Evolutionary conservation across 768 basidiomycete species (phyloP).

Genomic region (Lentinula sp.): DNA sequence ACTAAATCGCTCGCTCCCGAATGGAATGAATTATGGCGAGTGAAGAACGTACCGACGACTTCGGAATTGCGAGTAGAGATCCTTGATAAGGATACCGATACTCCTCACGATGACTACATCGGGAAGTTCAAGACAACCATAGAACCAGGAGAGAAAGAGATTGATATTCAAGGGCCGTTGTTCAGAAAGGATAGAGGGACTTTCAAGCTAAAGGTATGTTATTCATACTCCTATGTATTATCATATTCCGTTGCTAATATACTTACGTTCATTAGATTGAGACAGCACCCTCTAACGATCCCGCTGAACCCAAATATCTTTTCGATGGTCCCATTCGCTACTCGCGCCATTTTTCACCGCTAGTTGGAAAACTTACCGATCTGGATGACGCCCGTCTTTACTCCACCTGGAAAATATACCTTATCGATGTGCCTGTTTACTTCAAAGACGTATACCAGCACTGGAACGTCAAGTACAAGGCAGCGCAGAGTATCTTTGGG

Average conservation of each 20-base stretch:
- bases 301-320: slow-evolving; percentile 47
- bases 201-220: slow-evolving; percentile 62
- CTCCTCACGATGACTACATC: slow-evolving; percentile 54
- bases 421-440: slow-evolving; percentile 51
- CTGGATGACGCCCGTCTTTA: slow-evolving; percentile 59
- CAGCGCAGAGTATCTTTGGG: slow-evolving; percentile 65
- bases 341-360: slow-evolving; percentile 66
- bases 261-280: slow-evolving; percentile 41
- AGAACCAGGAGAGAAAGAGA: slow-evolving; percentile 54
- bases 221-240: not conserved
- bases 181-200: slow-evolving; percentile 47
- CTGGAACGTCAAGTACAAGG: slow-evolving; percentile 65
- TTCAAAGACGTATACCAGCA: slow-evolving; percentile 56
- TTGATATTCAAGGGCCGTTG: slow-evolving; percentile 50
- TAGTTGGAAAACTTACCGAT: slow-evolving; percentile 58
- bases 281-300: slow-evolving; percentile 35
- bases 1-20: slow-evolving; percentile 51
- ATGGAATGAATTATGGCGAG: slow-evolving; percentile 71
- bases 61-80: slow-evolving; percentile 56
- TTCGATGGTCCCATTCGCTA: slow-evolving; percentile 74
- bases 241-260: not conserved
- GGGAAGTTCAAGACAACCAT: slow-evolving; percentile 56
- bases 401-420: slow-evolving; percentile 75
- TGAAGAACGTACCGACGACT: slow-evolving; percentile 67
- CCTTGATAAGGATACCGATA: slow-evolving; percentile 63